Base-by-base conservation (phyloP, 2,329 filamentous ascomycete genomes). In the Fusarium praegraminearum region DNA sequence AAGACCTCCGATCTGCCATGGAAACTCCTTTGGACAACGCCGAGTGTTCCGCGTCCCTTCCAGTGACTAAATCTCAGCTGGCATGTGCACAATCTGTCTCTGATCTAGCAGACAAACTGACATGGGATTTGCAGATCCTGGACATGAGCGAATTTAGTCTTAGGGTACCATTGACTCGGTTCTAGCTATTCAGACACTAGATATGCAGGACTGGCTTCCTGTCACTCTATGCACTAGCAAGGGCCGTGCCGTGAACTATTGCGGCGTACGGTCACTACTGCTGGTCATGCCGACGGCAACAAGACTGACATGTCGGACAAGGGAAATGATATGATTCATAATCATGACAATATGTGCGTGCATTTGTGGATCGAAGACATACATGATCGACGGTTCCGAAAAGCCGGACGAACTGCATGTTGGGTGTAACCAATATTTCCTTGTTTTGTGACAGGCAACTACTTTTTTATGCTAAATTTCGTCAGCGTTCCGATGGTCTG, bases 161-260 rank as follows among this genome's bases (percentile, higher is more conserved):
- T 41, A 28, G 22, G 24, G 12, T 51, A 51, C 49, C 49, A 41
- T 22, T 12, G 12, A 28, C 18, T 51, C 49, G 49, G 49, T 40
- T 51, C 49, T 26, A 2, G 1, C 20, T 46, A n/a, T 32, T 32
- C 12, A 46, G 12, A 13, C 18, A 20, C 44, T 46, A 46, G 28
- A 32, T 30, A 51, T 51, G 49, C 35, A 40, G 20, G 33, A n/a
- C 13, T 12, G n/a, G 13, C 5, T 4, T 4, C 33, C 24, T 51
- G 24, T 51, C 33, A 51, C 49, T 28, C 20, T 28, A 15, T n/a
- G 26, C 44, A 32, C 44, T 30, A 32, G 13, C n/a, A n/a, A 40
- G 49, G 49, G 24, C 24, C 49, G 49, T 51, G 18, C 35, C 47
- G 47, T 22, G 18, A 50, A 50, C 47, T 11, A 50, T 38, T n/a